Conservation (phyloP, 2,329 filamentous ascomycete species). For the Alternaria rosae region DNA sequence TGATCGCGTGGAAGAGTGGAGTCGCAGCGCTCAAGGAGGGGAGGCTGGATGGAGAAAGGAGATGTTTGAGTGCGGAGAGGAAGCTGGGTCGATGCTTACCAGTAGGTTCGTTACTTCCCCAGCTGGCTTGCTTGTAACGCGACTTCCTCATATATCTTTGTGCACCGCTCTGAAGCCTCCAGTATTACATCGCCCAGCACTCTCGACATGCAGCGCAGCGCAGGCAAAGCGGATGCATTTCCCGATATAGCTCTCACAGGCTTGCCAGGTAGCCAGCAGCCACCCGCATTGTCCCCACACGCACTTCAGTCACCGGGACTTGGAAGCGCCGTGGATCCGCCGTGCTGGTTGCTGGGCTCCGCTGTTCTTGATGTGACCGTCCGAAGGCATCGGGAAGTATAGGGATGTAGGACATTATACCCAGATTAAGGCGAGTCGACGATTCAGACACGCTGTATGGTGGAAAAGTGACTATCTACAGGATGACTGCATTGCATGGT, state of each 20-base stretch:
- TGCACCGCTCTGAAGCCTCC: background rate
- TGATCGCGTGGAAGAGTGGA: background rate
- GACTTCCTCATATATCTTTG: background rate
- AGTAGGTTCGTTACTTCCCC: background rate
- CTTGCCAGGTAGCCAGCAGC: background rate
- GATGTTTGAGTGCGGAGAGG: background rate
- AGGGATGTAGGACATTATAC: background rate
- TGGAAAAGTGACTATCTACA: background rate
- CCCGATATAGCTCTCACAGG: slow-evolving; percentile 7
- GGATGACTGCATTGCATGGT: background rate
- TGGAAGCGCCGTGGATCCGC: background rate
- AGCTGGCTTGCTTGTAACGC: background rate
- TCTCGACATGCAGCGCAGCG: background rate
- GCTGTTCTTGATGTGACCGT: background rate
- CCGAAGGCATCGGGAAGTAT: background rate
- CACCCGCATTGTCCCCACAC: slow-evolving; percentile 4
- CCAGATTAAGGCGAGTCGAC: background rate
- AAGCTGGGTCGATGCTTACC: background rate
- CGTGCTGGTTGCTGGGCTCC: background rate
- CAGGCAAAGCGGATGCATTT: slow-evolving; percentile 4
- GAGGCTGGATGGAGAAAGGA: background rate
- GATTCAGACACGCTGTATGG: background rate
- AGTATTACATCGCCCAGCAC: background rate
- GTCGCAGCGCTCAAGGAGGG: background rate
- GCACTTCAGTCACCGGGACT: background rate